phyloP scores from a whole-genome alignment of 164 flowering plant genomes.

The Houttuynia cordata region DNA sequence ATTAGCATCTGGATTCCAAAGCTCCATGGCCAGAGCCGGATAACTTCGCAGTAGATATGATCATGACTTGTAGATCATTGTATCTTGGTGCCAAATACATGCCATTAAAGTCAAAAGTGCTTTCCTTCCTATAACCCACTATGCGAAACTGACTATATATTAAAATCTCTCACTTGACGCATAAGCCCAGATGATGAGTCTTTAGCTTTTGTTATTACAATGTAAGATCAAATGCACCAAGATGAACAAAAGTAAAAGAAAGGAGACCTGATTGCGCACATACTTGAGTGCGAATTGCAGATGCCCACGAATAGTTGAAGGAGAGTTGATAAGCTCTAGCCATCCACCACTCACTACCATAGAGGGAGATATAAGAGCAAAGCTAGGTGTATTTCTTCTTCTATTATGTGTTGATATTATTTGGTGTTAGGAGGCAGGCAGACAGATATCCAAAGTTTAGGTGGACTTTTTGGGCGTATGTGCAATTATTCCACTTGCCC shows the following conservation, averaged over 20 bases:
- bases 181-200: not conserved
- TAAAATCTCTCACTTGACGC: not conserved
- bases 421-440: not conserved
- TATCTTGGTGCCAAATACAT: not conserved
- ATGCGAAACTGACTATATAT: not conserved
- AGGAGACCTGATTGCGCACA: constrained; percentile 3
- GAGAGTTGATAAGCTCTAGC: constrained; percentile 5
- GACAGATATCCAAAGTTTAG: constrained; percentile 7
- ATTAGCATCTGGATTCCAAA: not conserved
- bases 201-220: not conserved
- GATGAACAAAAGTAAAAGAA: not conserved
- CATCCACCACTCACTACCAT: not conserved
- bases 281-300: constrained; percentile 3
- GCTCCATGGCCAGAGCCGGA: constrained; percentile 5
- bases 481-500: constrained; percentile 18
- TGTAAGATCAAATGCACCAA: not conserved
- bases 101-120: constrained; percentile 10
- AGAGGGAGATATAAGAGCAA: too few species aligned
- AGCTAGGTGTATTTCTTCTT: not conserved
- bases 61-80: not conserved
- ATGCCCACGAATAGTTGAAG: constrained; percentile 1
- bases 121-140: constrained; percentile 10
- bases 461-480: constrained; percentile 9
- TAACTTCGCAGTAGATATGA: not conserved
- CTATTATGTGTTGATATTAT: not conserved